Conservation (phyloP, 163 green algal species). For the Chlamydomonas reinhardtii region DNA sequence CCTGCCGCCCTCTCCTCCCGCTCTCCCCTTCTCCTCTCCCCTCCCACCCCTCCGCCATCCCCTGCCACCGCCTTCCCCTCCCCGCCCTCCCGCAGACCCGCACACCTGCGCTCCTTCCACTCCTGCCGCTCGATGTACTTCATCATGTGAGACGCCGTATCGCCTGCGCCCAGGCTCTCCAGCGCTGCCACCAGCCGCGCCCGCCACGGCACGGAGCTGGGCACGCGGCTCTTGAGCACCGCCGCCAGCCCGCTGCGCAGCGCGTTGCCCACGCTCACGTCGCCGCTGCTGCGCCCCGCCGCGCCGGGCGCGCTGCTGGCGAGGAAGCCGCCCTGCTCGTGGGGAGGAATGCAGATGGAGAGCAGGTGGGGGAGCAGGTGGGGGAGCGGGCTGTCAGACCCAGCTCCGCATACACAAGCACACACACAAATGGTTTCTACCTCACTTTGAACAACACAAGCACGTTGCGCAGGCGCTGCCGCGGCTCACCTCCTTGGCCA, state of each 20-base stretch:
- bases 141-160: constrained; percentile 44
- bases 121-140: constrained; percentile 64
- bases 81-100: not conserved
- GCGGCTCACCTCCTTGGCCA: constrained; percentile 60
- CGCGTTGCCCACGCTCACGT: constrained; percentile 57
- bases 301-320: constrained; percentile 5
- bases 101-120: constrained; percentile 48
- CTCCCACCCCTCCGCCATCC: no score
- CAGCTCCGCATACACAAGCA: no score
- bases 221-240: constrained; percentile 56
- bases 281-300: not conserved
- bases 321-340: constrained; percentile 22
- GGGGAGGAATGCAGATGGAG: not conserved
- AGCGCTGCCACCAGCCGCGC: constrained; percentile 67
- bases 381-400: no score
- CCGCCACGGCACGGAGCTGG: constrained; percentile 59
- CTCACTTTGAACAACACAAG: no score
- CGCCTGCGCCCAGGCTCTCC: constrained; percentile 56
- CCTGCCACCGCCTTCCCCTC: not conserved
- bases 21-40: no score
- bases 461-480: no score
- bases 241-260: constrained; percentile 58
- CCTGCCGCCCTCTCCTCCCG: no score
- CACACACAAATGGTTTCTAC: no score
- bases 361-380: not conserved